Evolutionary conservation across 805 yeast genomes (phyloP).

Genomic region (Brettanomyces nanus): DNA sequence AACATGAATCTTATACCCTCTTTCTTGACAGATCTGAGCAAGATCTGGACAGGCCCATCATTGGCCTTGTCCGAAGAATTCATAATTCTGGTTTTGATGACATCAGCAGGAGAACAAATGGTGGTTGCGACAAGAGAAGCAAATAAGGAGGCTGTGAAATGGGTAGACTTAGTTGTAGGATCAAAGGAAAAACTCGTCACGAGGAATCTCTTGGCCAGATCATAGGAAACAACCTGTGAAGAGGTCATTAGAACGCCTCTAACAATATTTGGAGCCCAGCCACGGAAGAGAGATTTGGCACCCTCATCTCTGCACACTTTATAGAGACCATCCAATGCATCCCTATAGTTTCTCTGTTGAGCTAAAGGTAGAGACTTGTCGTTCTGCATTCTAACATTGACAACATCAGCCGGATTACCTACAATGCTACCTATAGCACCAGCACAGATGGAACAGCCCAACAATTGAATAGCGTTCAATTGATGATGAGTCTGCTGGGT

Average conservation of each 20-base stretch:
- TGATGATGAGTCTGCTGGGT: slow-evolving; percentile 32
- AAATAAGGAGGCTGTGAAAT: slow-evolving; percentile 66
- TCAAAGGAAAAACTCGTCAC: slow-evolving; percentile 44
- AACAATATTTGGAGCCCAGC: slow-evolving; percentile 67
- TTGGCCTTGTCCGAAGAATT: slow-evolving; percentile 40
- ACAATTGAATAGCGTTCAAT: slow-evolving; percentile 50
- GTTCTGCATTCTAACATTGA: slow-evolving; percentile 86
- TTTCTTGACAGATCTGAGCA: slow-evolving; percentile 44
- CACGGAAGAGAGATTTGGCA: slow-evolving; percentile 51
- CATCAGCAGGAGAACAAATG: slow-evolving; percentile 89
- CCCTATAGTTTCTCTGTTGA: slow-evolving; percentile 62
- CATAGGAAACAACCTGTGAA: slow-evolving; percentile 84
- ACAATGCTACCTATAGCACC: slow-evolving; percentile 80
- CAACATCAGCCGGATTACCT: slow-evolving; percentile 85
- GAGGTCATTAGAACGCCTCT: slow-evolving; percentile 88
- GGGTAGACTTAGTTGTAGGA: slow-evolving; percentile 58
- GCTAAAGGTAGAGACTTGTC: slow-evolving; percentile 61
- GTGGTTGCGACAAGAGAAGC: slow-evolving; percentile 91
- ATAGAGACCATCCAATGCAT: slow-evolving; percentile 69
- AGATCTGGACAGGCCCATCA: slow-evolving; percentile 41
- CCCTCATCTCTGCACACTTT: slow-evolving; percentile 59
- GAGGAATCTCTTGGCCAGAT: slow-evolving; percentile 55
- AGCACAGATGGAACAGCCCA: slow-evolving; percentile 78
- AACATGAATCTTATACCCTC: slow-evolving; percentile 81
- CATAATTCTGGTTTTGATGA: slow-evolving; percentile 83